phyloP scores from a whole-genome alignment of 179 eudicot species.

The Corrigiola litoralis region DNA sequence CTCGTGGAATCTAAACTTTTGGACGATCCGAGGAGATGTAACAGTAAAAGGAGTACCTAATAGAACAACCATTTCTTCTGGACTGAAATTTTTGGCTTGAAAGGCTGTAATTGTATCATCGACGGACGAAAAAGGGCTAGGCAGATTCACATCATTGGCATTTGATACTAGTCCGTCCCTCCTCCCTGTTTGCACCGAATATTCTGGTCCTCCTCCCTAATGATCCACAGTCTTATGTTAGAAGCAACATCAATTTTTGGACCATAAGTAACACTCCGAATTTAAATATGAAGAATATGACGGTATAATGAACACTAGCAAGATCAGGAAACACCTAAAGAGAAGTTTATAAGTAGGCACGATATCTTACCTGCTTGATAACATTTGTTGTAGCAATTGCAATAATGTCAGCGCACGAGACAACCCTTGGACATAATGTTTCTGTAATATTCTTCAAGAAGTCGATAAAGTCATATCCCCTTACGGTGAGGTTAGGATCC shows the following conservation, averaged over 20 bases:
- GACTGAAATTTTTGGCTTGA: neutral
- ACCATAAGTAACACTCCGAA: neutral
- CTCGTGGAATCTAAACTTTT: too few relatives aligned
- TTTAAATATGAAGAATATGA: neutral
- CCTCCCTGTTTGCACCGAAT: constrained; percentile 24
- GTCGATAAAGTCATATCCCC: constrained; percentile 53
- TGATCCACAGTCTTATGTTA: too few relatives aligned
- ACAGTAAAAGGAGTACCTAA: constrained; percentile 1
- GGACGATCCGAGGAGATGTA: neutral
- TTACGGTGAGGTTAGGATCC: constrained; percentile 33
- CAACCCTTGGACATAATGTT: constrained; percentile 41
- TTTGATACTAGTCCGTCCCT: constrained; percentile 19
- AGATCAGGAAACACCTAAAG: neutral
- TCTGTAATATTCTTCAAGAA: constrained; percentile 44
- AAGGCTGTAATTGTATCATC: constrained; percentile 8
- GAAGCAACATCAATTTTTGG: too few relatives aligned
- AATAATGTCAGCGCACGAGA: constrained; percentile 67
- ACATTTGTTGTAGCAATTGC: constrained; percentile 56
- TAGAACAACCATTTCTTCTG: constrained; percentile 24
- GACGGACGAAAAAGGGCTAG: constrained; percentile 16
- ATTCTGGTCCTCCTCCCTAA: constrained; percentile 24
- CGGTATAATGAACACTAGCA: neutral
- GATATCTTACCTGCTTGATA: constrained; percentile 35
- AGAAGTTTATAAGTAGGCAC: neutral
- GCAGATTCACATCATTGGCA: constrained; percentile 14